phyloP scores from a whole-genome alignment of 2,329 filamentous ascomycete genomes.

The Penicillium paneum region DNA sequence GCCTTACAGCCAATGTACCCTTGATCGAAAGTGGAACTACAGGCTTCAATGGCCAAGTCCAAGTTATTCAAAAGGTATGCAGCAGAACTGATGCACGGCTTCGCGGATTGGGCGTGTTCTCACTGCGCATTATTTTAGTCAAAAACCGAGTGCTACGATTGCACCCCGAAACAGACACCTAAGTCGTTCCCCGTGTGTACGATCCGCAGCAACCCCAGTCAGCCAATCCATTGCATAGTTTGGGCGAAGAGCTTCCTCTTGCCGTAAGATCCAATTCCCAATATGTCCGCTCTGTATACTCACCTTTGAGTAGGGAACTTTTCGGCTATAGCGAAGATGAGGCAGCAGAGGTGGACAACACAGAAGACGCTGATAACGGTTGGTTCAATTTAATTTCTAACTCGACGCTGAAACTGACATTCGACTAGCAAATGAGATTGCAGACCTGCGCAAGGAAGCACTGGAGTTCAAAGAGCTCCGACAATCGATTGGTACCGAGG shows the following conservation, averaged over 20 bases:
- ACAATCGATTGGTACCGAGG: conserved; percentile 70
- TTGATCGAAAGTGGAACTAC: conserved; percentile 96
- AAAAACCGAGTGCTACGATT: conserved; percentile 93
- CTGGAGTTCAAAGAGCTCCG: conserved; percentile 80
- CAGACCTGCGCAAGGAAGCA: conserved; percentile 79
- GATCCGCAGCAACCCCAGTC: conserved; percentile 91
- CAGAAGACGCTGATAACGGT: conserved; percentile 77
- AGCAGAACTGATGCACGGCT: background rate
- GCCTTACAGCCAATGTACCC: conserved; percentile 82
- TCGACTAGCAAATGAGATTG: conserved; percentile 68
- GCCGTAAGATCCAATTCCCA: conserved; percentile 49
- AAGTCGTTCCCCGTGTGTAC: conserved; percentile 96
- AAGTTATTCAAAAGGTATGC: conserved; percentile 79
- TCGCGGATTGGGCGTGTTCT: background rate
- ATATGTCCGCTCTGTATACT: conserved; percentile 13
- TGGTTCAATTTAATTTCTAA: conserved; percentile 16
- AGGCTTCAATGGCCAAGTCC: conserved; percentile 95
- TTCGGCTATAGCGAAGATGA: conserved; percentile 91
- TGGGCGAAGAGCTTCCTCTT: conserved; percentile 97
- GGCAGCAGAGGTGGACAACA: conserved; percentile 71
- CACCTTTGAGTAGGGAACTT: conserved; percentile 59
- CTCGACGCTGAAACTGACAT: conserved; percentile 18
- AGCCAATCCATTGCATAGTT: conserved; percentile 97
- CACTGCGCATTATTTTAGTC: conserved; percentile 48
- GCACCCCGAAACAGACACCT: conserved; percentile 80